Evolutionary conservation across 768 basidiomycete genomes (phyloP).

Genomic region (Suillus spraguei): DNA sequence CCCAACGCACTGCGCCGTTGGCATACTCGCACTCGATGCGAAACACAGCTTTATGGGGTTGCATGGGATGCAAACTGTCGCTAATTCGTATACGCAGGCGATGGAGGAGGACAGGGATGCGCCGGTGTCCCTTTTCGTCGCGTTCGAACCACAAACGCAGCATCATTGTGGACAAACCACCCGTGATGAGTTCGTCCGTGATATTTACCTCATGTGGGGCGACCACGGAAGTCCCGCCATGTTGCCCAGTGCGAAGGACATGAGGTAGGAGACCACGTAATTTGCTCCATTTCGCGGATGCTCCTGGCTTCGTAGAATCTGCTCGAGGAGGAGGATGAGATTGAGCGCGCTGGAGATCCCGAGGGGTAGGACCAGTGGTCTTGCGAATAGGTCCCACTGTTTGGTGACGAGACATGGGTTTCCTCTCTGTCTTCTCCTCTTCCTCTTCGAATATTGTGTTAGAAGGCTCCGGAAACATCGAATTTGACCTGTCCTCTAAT

Average conservation of each 20-base stretch:
- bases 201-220: slow-evolving; percentile 65
- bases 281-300: slow-evolving; percentile 57
- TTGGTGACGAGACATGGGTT: slow-evolving; percentile 18
- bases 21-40: slow-evolving; percentile 97
- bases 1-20: slow-evolving; percentile 91
- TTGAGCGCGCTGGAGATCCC: slow-evolving; percentile 24
- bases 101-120: slow-evolving; percentile 78
- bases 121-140: slow-evolving; percentile 82
- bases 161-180: slow-evolving; percentile 79
- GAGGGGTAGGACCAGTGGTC: slow-evolving; percentile 11
- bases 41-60: slow-evolving; percentile 78
- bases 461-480: slow-evolving; percentile 21
- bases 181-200: slow-evolving; percentile 79
- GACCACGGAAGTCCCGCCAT: slow-evolving; percentile 43
- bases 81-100: slow-evolving; percentile 82
- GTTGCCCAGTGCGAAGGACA: slow-evolving; percentile 37
- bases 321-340: slow-evolving; percentile 32
- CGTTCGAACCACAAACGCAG: slow-evolving; percentile 83
- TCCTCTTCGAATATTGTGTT: slow-evolving; percentile 31
- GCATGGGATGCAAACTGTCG: slow-evolving; percentile 82
- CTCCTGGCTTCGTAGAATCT: slow-evolving; percentile 22
- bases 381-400: slow-evolving; percentile 10
- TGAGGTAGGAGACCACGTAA: slow-evolving; percentile 68
- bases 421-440: slow-evolving; percentile 29
- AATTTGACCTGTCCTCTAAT: slow-evolving; percentile 42